Evolutionary conservation across 371 early-diverging fungal species (phyloP).

Genomic region (Rhizopus stolonifer): DNA sequence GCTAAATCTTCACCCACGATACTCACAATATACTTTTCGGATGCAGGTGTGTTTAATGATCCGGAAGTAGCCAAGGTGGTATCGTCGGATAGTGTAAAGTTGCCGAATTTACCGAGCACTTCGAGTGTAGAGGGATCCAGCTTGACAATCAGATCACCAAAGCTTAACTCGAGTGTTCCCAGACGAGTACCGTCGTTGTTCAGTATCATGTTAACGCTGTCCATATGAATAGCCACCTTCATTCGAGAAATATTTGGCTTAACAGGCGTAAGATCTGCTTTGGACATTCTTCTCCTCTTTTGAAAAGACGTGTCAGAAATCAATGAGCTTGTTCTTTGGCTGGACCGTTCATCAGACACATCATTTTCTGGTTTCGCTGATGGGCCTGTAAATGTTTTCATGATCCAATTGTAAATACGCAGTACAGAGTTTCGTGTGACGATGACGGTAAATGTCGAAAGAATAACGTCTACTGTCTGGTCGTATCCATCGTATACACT

Average conservation of each 20-base stretch:
- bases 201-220: conserved; percentile 63
- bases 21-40: conserved; percentile 53
- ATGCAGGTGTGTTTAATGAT: neutral
- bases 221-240: conserved; percentile 64
- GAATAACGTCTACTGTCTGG: conserved; percentile 65
- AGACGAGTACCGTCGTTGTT: conserved; percentile 63
- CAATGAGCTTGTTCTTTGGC: neutral
- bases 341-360: conserved; percentile 5
- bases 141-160: conserved; percentile 54
- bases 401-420: conserved; percentile 73
- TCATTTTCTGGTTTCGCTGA: conserved; percentile 6
- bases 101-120: conserved; percentile 72
- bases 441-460: conserved; percentile 71
- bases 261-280: neutral
- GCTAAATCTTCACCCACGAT: conserved; percentile 80
- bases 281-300: neutral
- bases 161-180: conserved; percentile 62
- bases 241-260: conserved; percentile 44
- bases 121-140: conserved; percentile 48
- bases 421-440: conserved; percentile 73
- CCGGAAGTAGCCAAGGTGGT: conserved; percentile 2
- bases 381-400: conserved; percentile 67
- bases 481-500: conserved; percentile 60
- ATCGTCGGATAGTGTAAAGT: conserved; percentile 66
- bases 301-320: neutral